These are phyloP conservation scores for Solanum piurae DNA, from an alignment of 257 asterid genomes.

Conservation along the genomic window DNA sequence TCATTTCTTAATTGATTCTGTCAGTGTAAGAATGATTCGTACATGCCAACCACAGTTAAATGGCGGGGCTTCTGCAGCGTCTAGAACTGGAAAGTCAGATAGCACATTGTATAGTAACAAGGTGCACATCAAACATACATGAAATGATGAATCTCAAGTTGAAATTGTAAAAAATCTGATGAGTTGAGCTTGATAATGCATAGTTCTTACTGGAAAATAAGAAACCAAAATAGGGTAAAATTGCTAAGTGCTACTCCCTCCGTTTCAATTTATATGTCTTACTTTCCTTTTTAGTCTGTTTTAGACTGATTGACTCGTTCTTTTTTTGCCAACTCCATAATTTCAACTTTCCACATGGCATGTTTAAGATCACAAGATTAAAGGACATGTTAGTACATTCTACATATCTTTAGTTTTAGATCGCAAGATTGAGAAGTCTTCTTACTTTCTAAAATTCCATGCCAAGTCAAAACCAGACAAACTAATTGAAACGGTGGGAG, in stretches of 20 bases:
- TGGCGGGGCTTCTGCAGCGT: constrained; percentile 33
- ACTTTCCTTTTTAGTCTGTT: not conserved
- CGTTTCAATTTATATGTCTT: not conserved
- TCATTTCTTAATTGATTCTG: not conserved
- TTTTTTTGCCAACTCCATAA: not conserved
- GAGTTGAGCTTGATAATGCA: not conserved
- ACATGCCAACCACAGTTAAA: constrained; percentile 71
- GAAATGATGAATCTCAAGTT: not conserved
- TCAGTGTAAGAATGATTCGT: constrained; percentile 83
- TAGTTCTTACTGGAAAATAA: not conserved
- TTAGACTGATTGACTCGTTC: not conserved
- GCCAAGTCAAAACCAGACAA: not conserved
- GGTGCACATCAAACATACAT: constrained; percentile 25
- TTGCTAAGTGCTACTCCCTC: not conserved
- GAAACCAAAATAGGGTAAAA: not conserved
- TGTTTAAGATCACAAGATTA: not conserved
- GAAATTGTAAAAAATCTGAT: not conserved
- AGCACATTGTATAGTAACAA: constrained; percentile 45
- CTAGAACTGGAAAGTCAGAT: constrained; percentile 58
- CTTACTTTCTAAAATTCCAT: not conserved
- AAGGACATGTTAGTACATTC: not conserved
- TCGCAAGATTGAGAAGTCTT: not conserved
- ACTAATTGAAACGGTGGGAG: not conserved
- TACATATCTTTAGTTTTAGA: not conserved
- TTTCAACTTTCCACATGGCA: no score